Evolutionary conservation across 176 grass and related monocot genomes (phyloP), one percentile per base, ranked within the genome.

Genomic region (Cymbopogon citratus): DNA sequence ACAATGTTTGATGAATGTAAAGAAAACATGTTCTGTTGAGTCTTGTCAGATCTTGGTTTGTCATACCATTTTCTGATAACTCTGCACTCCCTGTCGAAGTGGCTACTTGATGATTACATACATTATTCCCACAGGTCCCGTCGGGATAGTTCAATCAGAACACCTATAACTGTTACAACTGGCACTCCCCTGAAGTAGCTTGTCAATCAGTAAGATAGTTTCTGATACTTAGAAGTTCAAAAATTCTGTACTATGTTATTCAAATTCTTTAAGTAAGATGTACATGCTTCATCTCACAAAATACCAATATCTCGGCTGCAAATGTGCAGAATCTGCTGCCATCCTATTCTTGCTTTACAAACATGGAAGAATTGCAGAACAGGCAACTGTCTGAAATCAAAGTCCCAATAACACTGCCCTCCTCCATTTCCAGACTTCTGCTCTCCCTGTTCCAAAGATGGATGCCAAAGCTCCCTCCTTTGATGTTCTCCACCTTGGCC

Each of bases 361-460:
- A 38, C 31, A 85, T 12, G 14, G 90, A 89, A 66, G 84, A 84
- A 85, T 86, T 94, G 82, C 92, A 98, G 81, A 98, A 86, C 66
- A 98, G 59, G 69, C 95, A 98, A 27, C 81, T 87, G 38, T 79
- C 84, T 35, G 73, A 86, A 73, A 98, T 54, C 40, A 94, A 69
- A 54, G 69, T 82, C 24, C 76, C 82, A 45, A 98, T 82, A 3
- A 94, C 87, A 41, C 95, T 94, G n/a, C 92, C 95, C 24, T 94
- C 85, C 62, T 91, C 92, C 71, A 94, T 51, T 48, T 83, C 33
- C 35, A 94, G 21, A 25, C 45, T 63, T 39, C 72, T 88, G 81
- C 92, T 98, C 65, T 87, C 82, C 82, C 85, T 84, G 88, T 98
- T 94, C 95, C 95, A 98, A 0, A 98, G 84, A 75, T 98, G 95